Evolutionary conservation across 164 flowering plant genomes (phyloP), one percentile per base, ranked within the genome.

Genomic region (Amborella trichopoda): DNA sequence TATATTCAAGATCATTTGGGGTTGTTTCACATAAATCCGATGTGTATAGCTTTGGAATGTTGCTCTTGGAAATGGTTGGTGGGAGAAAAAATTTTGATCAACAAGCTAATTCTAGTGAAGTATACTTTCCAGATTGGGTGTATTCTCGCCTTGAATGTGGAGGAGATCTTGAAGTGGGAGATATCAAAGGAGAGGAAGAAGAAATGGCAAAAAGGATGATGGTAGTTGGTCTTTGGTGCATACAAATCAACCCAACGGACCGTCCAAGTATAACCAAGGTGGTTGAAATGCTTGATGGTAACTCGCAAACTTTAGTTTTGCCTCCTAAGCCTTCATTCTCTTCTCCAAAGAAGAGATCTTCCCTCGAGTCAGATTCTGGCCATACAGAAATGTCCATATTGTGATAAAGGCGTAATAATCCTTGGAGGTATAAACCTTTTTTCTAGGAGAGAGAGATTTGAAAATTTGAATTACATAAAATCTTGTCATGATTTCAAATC

Each of bases 11-110:
- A 25, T 43, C 3, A 25, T 44, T 44, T 24, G 40, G 56, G 16
- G 4, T 16, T 14, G 43, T 44, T 18, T 53, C 57, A 16, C 14
- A 53, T 26, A 53, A 53, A 37, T 33, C 55, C 12, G 55, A 51
- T 42, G 55, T 51, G 4, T 51, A 51, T 23, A 51, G 55, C 34
- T 41, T 40, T 28, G 46, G 54, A 17, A 40, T 51, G 46, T 20
- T 27, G 13, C 11, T 40, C 3, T 24, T 51, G 3, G 54, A 40
- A 26, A 20, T 40, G 34, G 38, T 30, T 4, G 55, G 39, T 22
- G 39, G 38, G 34, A 33, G 39, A 36, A 34, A 23, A 26, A 34
- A 22, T n/a, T n/a, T 25, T 22, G 14, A 36, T 2, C 0, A 2
- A 18, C 32, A 5, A 10, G 38, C 24, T 20, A 48, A 48, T 6